A percentile compares a stretch with the other conserved stretches of the same genome.
Conservation (phyloP, 768 basidiomycete species). For the Termitomyces titanicus region DNA sequence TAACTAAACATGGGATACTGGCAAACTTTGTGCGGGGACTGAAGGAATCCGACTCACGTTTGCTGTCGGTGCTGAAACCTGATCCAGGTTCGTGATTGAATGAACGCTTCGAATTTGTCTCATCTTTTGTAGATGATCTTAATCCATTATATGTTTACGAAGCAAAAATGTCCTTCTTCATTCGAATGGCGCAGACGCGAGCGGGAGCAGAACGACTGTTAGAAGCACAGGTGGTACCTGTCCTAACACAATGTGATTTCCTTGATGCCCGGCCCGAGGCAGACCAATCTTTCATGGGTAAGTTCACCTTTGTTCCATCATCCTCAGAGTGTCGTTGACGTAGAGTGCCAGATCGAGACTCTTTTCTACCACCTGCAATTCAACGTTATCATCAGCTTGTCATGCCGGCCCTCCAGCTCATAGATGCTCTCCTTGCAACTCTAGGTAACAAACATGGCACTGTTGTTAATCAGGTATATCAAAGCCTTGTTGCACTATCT, state of each 20-base stretch:
- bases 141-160: conserved; percentile 94
- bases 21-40: conserved; percentile 78
- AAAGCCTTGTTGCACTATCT: background rate
- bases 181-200: conserved; percentile 78
- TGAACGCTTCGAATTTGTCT: background rate
- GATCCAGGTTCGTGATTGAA: conserved; percentile 70
- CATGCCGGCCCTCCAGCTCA: conserved; percentile 81
- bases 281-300: conserved; percentile 81
- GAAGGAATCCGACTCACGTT: conserved; percentile 73
- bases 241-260: conserved; percentile 82
- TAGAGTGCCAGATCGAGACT: conserved; percentile 59
- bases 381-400: conserved; percentile 90
- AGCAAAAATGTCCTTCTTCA: conserved; percentile 87
- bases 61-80: conserved; percentile 78
- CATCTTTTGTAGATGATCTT: conserved; percentile 61
- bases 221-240: conserved; percentile 70
- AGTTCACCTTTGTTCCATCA: conserved; percentile 13
- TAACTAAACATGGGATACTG: conserved; percentile 75
- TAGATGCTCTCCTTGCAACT: conserved; percentile 74
- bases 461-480: conserved; percentile 61
- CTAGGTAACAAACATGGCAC: conserved; percentile 66
- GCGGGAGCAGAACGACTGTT: conserved; percentile 82
- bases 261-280: conserved; percentile 81
- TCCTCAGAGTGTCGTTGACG: background rate
- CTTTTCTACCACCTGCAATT: conserved; percentile 84